Percentiles rank a stretch among this genome's conserved stretches.
These are phyloP conservation scores for Ophiostoma himal-ulmi DNA, from an alignment of 2,329 filamentous ascomycete genomes.

Conservation along the genomic window DNA sequence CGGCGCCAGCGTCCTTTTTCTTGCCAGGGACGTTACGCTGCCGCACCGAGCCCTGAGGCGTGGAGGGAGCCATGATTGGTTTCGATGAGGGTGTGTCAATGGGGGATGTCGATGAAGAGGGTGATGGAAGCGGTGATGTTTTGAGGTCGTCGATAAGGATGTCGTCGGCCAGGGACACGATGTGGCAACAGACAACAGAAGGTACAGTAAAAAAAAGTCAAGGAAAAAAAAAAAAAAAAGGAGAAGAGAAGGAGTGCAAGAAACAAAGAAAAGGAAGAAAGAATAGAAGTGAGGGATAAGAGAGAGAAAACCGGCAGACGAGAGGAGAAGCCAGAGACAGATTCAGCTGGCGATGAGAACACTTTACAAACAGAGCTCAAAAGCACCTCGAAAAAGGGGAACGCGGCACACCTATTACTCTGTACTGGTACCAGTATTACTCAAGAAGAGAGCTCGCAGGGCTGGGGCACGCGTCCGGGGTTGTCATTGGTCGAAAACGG, in stretches of 20 bases:
- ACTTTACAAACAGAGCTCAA: slow-evolving; percentile 10
- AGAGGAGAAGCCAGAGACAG: background rate
- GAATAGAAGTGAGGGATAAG: background rate
- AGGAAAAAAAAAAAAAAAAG: background rate
- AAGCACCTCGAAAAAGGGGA: slow-evolving; percentile 14
- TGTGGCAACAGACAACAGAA: background rate
- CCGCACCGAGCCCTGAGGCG: slow-evolving; percentile 54
- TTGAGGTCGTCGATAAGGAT: background rate
- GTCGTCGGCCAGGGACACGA: background rate
- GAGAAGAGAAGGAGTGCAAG: background rate
- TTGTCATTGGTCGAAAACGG: background rate
- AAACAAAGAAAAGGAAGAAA: background rate
- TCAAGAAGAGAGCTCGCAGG: background rate
- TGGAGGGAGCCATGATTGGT: slow-evolving; percentile 42
- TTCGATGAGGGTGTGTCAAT: background rate
- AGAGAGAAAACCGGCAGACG: background rate
- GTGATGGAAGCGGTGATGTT: background rate
- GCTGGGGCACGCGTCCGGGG: background rate
- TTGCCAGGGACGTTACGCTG: slow-evolving; percentile 51
- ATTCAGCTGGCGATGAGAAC: slow-evolving; percentile 10
- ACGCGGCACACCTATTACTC: slow-evolving; percentile 5
- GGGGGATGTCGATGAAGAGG: background rate
- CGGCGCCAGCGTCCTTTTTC: slow-evolving; percentile 42
- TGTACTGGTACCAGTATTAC: background rate
- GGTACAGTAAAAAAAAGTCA: background rate